Percentiles rank a stretch among this genome's conserved stretches.
Conservation (phyloP, 2,329 filamentous ascomycete species). For the Pseudopithomyces maydicus region DNA sequence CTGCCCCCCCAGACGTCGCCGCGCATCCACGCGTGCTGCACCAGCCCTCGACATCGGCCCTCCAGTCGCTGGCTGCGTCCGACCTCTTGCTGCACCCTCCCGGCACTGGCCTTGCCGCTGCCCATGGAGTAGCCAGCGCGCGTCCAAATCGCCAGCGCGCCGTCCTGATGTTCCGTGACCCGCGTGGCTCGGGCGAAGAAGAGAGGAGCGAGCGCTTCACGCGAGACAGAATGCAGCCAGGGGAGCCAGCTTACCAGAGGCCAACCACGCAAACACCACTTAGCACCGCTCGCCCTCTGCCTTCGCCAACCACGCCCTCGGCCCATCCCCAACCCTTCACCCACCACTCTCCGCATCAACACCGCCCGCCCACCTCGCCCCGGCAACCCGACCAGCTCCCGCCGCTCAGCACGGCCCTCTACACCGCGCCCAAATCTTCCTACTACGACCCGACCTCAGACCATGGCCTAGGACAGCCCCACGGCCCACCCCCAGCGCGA, state of each 20-base stretch:
- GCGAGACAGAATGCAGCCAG: slow-evolving; percentile 39
- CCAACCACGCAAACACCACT: slow-evolving; percentile 41
- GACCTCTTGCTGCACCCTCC: slow-evolving; percentile 4
- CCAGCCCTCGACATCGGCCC: neutral
- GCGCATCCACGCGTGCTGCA: slow-evolving; percentile 10
- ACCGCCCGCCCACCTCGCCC: slow-evolving; percentile 42
- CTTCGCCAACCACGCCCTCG: slow-evolving; percentile 36
- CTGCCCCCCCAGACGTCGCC: too few species aligned
- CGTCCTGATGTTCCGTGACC: slow-evolving; percentile 35
- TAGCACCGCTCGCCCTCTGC: slow-evolving; percentile 39
- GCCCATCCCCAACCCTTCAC: slow-evolving; percentile 29
- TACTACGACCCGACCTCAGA: slow-evolving; percentile 58
- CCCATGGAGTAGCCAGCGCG: slow-evolving; percentile 10
- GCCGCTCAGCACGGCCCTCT: slow-evolving; percentile 46
- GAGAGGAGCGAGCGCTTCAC: slow-evolving; percentile 25
- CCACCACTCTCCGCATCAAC: slow-evolving; percentile 26
- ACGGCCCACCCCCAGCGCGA: slow-evolving; percentile 26
- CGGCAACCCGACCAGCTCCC: slow-evolving; percentile 46
- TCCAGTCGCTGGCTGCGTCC: too few species aligned
- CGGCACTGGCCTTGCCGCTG: slow-evolving; percentile 6
- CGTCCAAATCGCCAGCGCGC: slow-evolving; percentile 3
- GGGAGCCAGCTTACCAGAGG: slow-evolving; percentile 43
- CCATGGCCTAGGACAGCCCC: slow-evolving; percentile 42
- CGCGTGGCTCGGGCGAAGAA: slow-evolving; percentile 37
- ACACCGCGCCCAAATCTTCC: slow-evolving; percentile 42